These are phyloP conservation scores for Dimocarpus longan DNA, from an alignment of 345 rosid genomes.

Conservation along the genomic window DNA sequence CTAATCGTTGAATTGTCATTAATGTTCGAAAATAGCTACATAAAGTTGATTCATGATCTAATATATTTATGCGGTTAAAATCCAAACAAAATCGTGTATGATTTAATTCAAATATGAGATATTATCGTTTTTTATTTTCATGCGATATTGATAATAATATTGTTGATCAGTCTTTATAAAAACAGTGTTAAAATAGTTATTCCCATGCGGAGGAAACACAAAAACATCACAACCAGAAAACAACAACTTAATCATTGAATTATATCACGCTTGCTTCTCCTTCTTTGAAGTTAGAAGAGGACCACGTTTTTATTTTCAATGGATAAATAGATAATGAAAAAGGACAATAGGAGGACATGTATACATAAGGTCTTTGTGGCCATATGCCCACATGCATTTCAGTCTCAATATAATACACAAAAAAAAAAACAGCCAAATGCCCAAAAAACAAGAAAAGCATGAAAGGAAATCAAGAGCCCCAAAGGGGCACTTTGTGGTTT, in stretches of 20 bases:
- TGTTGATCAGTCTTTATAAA: neutral
- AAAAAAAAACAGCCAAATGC: neutral
- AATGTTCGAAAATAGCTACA: neutral
- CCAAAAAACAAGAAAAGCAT: neutral
- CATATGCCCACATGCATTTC: neutral
- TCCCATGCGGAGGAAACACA: neutral
- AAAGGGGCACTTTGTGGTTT: constrained; percentile 26
- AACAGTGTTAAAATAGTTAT: neutral
- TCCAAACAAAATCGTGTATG: neutral
- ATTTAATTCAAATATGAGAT: no score
- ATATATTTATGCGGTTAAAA: neutral
- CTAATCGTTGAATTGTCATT: no score
- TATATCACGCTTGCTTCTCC: neutral
- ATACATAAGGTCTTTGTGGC: neutral
- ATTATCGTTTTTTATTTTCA: no score
- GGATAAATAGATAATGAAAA: neutral
- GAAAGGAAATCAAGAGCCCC: constrained; percentile 22
- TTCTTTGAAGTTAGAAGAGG: neutral
- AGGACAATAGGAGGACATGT: neutral
- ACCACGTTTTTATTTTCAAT: neutral
- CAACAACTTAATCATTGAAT: neutral
- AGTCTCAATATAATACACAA: neutral
- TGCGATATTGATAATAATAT: no score
- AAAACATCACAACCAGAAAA: neutral
- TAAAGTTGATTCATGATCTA: neutral